Evolutionary conservation across 257 asterid species (phyloP), one percentile per base, ranked within the genome.

Genomic region (Voacanga thouarsii): DNA sequence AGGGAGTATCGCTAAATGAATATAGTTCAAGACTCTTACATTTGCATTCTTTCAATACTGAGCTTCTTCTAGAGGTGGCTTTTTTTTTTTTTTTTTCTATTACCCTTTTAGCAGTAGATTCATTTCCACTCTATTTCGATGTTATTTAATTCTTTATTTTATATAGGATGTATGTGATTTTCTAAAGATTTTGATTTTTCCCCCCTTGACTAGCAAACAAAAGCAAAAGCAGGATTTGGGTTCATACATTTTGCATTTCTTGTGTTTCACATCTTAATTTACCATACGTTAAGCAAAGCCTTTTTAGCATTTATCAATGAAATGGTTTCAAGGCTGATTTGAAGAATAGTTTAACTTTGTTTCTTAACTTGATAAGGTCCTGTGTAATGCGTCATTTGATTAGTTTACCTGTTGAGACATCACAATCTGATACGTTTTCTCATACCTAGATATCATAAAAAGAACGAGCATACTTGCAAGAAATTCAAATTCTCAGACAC

Each of bases 1-100:
- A 84, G 1, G 83, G 80, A 47, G 89, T 83, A 24, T 87, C 91
- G 76, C 90, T 91, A 0, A 91, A 89, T 77, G 97, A 93, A 83
- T 83, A 81, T 80, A 96, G 99, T 84, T 97, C 97, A 7, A 98
- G 99, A 72, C 87, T 93, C 43, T 83, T 96, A 88, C 97, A 96
- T 93, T 96, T 93, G 88, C 96, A 93, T 85, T 92, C 99, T 18
- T 86, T 92, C 74, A 97, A 96, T 83, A 93, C 97, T 47, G 98
- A 96, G 88, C 88, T 96, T 73, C 90, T 96, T 43, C 79, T 97
- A 4, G 96, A 91, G 99, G 99, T 93, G 44, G 50, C 39, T 68
- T 68, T 21, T 51, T 26, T n/a, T n/a, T n/a, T n/a, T n/a, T n/a
- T n/a, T n/a, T 45, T 21, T 76, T 33, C 37, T 33, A 33, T 33